phyloP scores from a whole-genome alignment of 306 rosid species.

The Cercis canadensis region DNA sequence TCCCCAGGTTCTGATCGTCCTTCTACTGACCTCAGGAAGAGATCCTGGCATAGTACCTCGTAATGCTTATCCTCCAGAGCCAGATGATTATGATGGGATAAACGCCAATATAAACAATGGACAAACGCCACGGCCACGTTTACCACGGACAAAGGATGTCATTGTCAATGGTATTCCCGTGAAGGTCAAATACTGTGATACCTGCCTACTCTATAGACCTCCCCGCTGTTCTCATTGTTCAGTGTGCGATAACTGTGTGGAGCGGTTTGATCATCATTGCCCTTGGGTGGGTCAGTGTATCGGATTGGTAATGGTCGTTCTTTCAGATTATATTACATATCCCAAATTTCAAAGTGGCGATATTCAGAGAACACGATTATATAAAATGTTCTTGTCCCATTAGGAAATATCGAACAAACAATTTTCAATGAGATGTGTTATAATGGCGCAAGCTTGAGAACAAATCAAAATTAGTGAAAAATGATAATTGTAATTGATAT shows the following conservation, averaged over 20 bases:
- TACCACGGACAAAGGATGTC: constrained; percentile 66
- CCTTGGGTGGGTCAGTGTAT: constrained; percentile 95
- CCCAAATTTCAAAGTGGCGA: not conserved
- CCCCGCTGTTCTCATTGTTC: constrained; percentile 86
- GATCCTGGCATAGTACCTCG: constrained; percentile 90
- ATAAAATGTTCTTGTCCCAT: not conserved
- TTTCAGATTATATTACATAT: constrained; percentile 7
- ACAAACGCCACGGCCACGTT: constrained; percentile 38
- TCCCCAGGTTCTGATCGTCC: constrained; percentile 66
- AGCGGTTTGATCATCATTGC: constrained; percentile 91
- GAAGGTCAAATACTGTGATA: constrained; percentile 72
- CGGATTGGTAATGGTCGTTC: constrained; percentile 63
- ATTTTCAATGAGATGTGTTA: constrained; percentile 1
- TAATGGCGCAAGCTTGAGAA: constrained; percentile 12
- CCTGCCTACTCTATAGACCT: constrained; percentile 82
- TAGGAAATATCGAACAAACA: not conserved
- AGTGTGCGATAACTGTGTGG: constrained; percentile 78
- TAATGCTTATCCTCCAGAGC: constrained; percentile 63
- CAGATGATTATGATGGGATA: constrained; percentile 43
- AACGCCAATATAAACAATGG: constrained; percentile 43
- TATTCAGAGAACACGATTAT: constrained; percentile 9
- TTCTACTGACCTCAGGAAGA: constrained; percentile 77
- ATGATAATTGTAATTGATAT: constrained; percentile 23
- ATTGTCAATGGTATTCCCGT: constrained; percentile 58
- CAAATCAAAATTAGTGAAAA: not conserved